Evolutionary conservation across 2,329 filamentous ascomycete genomes (phyloP).

Genomic region (Colletotrichum kahawae): DNA sequence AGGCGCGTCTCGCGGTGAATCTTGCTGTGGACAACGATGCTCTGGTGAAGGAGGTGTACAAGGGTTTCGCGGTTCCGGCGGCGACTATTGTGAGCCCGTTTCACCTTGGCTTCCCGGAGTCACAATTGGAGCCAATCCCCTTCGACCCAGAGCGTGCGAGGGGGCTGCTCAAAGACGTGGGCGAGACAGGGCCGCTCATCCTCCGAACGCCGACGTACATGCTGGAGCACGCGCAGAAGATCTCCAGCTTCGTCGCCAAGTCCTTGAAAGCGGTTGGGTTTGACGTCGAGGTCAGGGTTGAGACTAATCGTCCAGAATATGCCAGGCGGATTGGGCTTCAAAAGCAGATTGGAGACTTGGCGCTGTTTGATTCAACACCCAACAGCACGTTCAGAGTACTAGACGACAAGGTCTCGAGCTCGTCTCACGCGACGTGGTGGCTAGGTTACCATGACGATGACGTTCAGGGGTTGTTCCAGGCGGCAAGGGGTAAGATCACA

Average conservation of each 20-base stretch:
- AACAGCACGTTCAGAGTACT: conserved; percentile 3
- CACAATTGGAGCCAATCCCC: not conserved
- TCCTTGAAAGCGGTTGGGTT: not conserved
- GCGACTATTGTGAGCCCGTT: conserved; percentile 2
- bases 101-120: not conserved
- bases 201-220: not conserved
- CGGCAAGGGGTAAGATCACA: not conserved
- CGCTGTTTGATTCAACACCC: not conserved
- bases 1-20: not conserved
- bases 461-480: not conserved
- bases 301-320: not conserved
- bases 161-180: not conserved
- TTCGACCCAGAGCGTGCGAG: not conserved
- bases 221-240: conserved; percentile 8
- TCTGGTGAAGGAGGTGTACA: not conserved
- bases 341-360: not conserved
- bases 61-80: not conserved
- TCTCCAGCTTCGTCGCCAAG: not conserved
- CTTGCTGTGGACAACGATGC: not conserved
- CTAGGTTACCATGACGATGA: not conserved
- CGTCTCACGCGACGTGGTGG: not conserved
- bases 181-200: not conserved
- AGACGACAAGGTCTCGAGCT: conserved; percentile 4
- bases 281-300: not conserved
- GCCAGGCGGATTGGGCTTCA: not conserved